Evolutionary conservation across 805 yeast genomes (phyloP), one percentile per base, ranked within the genome.

Genomic region (Kodamaea restingae): DNA sequence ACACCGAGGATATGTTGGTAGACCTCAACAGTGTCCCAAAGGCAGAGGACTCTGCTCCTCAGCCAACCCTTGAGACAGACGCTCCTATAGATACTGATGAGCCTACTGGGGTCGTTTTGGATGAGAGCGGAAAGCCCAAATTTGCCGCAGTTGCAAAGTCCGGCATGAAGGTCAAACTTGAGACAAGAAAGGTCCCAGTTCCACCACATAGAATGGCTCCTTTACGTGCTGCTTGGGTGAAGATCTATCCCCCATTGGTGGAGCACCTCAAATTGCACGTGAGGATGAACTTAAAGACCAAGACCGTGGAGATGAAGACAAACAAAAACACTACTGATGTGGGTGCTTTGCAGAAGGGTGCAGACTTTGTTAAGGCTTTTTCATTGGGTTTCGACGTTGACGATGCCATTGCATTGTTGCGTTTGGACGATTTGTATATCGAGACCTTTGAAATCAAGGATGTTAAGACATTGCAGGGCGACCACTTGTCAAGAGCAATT

Each of bases 191-290:
- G 56, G 85, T 93, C 8, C 78, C 91, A 3, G 95, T 93, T 22
- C 98, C 98, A 29, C 98, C 97, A 21, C 98, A 93, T 61, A 78
- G 99, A 73, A 84, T 93, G 88, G 76, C 95, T 1, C 98, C 98
- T 17, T 74, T 93, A 54, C 85, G 88, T 61, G 78, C 78, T 48
- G 74, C 81, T 33, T 93, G 99, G 99, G 76, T 87, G 32, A 93
- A 93, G 60, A 83, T 93, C 32, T 93, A 93, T 58, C 95, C 95
- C 24, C 98, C 98, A 4, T 70, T 93, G 49, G 98, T 93, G 26
- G 96, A 93, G 46, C 96, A 90, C 64, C 73, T 93, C 51, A 88
- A 93, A 58, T 71, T 93, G 47, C 98, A 93, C 65, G 97, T 93
- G 35, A 78, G 97, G 66, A 91, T 93, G 97, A 91, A 93, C 61